phyloP scores from a whole-genome alignment of 2,329 filamentous ascomycete species.

The Ophiostoma himal-ulmi region DNA sequence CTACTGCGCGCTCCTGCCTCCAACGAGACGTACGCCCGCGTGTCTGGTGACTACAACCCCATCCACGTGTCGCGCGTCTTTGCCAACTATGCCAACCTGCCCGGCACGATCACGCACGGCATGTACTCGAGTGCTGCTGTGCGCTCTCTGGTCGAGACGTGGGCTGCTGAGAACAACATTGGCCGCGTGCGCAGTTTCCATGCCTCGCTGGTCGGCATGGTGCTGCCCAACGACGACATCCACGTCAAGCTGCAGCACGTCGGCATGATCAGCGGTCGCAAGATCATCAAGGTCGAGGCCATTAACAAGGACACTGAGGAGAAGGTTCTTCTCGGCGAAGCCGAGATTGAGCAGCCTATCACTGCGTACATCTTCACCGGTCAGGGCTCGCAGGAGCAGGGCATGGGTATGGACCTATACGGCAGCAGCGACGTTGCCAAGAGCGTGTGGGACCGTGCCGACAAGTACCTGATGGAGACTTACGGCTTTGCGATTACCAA shows the following conservation, averaged over 20 bases:
- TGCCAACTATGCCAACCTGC: constrained; percentile 88
- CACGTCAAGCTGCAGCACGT: constrained; percentile 93
- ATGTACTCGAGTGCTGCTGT: constrained; percentile 99
- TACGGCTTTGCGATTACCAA: constrained; percentile 98
- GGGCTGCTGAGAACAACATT: constrained; percentile 98
- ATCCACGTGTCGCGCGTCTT: constrained; percentile 98
- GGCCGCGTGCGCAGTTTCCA: constrained; percentile 97
- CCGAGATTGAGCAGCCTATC: constrained; percentile 94
- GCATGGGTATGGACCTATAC: constrained; percentile 99
- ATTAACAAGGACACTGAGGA: constrained; percentile 94
- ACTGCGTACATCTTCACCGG: constrained; percentile 97
- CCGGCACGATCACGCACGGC: constrained; percentile 95
- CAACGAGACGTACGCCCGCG: constrained; percentile 95
- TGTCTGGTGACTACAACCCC: constrained; percentile 97
- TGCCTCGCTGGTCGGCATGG: constrained; percentile 96
- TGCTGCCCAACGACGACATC: constrained; percentile 90
- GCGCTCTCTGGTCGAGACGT: constrained; percentile 92
- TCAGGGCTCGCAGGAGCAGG: constrained; percentile 96
- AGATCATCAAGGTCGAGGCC: constrained; percentile 98
- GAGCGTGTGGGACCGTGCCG: constrained; percentile 95
- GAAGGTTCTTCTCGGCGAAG: constrained; percentile 90
- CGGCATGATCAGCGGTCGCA: constrained; percentile 95
- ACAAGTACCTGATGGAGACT: constrained; percentile 97
- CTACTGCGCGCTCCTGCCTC: constrained; percentile 86
- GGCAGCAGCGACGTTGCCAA: constrained; percentile 87